phyloP scores from a whole-genome alignment of 768 basidiomycete species.

The Lentinula aciculospora region DNA sequence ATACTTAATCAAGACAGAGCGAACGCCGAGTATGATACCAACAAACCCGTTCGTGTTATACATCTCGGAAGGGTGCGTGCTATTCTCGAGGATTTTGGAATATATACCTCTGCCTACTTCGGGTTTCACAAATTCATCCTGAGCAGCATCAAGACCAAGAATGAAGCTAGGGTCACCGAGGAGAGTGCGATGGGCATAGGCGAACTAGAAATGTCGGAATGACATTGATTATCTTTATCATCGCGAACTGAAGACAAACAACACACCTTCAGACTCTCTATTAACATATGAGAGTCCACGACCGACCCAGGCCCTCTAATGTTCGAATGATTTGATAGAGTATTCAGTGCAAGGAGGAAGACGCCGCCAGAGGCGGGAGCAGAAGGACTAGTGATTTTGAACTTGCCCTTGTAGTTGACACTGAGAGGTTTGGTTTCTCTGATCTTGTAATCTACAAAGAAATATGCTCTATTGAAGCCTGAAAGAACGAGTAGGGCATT shows the following conservation, averaged over 20 bases:
- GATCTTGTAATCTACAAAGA: background rate
- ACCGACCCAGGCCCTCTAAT: background rate
- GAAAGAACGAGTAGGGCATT: background rate
- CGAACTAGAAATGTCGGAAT: background rate
- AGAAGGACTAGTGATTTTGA: background rate
- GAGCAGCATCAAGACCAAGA: background rate
- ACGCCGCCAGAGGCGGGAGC: constrained; percentile 3
- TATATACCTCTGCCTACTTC: background rate
- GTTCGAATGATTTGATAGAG: background rate
- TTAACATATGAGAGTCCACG: background rate
- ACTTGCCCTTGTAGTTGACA: constrained; percentile 1
- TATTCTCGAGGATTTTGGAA: background rate
- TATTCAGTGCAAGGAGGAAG: constrained; percentile 1
- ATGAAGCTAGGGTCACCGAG: constrained; percentile 1
- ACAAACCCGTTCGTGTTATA: background rate
- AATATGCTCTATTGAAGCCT: too few relatives aligned
- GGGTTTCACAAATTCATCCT: background rate
- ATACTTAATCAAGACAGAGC: background rate
- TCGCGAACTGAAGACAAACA: too few relatives aligned
- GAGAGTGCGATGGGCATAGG: constrained; percentile 5
- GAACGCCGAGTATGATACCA: background rate
- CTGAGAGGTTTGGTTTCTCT: background rate
- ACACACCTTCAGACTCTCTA: constrained; percentile 1
- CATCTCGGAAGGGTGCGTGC: background rate
- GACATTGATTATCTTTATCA: background rate